phyloP scores from a whole-genome alignment of 2,329 filamentous ascomycete genomes.

The Fusarium bactridioides region DNA sequence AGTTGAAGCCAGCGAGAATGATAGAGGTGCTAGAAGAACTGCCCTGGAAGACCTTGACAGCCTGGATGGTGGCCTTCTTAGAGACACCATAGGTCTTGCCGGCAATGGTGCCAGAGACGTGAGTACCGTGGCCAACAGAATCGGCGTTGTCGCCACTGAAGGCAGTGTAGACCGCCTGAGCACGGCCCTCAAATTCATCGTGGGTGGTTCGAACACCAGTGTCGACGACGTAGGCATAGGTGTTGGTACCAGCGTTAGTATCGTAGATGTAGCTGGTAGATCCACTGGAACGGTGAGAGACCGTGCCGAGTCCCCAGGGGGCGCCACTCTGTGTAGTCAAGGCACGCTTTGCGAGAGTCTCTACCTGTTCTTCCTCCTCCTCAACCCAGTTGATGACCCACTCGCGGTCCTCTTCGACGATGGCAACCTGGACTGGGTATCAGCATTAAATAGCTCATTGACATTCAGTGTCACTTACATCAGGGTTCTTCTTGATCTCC shows the following conservation, averaged over 20 bases:
- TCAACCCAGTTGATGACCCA: slow-evolving; percentile 42
- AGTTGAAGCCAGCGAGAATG: slow-evolving; percentile 49
- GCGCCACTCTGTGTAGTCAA: slow-evolving; percentile 43
- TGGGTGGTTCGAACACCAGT: slow-evolving; percentile 66
- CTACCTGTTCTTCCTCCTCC: slow-evolving; percentile 8
- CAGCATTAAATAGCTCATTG: neutral
- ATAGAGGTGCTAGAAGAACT: slow-evolving; percentile 40
- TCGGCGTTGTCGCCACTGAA: slow-evolving; percentile 41
- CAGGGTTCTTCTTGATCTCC: slow-evolving; percentile 51
- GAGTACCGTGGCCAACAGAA: slow-evolving; percentile 54
- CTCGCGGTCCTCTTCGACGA: slow-evolving; percentile 43
- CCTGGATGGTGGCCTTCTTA: slow-evolving; percentile 54
- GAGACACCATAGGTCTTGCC: slow-evolving; percentile 51
- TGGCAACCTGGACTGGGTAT: slow-evolving; percentile 37
- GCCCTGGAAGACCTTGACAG: slow-evolving; percentile 56
- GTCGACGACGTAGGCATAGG: slow-evolving; percentile 69
- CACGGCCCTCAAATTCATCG: slow-evolving; percentile 61
- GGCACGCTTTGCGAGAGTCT: slow-evolving; percentile 35
- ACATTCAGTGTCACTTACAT: slow-evolving; percentile 45
- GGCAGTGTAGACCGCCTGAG: slow-evolving; percentile 44
- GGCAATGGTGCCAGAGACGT: slow-evolving; percentile 49
- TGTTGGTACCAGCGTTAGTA: slow-evolving; percentile 52
- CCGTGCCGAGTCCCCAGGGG: slow-evolving; percentile 46
- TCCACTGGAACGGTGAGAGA: slow-evolving; percentile 43
- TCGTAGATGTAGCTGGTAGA: slow-evolving; percentile 58